Evolutionary conservation across 1,284 basidiomycete genomes (phyloP).

Genomic region (Chiua sp.): DNA sequence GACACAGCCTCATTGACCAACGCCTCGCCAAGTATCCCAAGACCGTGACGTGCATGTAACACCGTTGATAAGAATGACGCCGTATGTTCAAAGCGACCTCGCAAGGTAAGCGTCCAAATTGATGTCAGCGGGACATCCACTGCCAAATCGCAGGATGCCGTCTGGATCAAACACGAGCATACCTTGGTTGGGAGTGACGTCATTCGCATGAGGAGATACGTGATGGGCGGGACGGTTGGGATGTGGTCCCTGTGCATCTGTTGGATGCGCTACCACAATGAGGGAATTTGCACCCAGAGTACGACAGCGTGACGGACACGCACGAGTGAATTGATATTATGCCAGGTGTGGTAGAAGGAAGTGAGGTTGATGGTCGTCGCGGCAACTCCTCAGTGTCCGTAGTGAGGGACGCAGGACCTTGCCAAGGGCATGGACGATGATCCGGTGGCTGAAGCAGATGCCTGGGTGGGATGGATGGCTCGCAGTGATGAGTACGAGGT

Average conservation of each 20-base stretch:
- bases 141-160: conserved; percentile 11
- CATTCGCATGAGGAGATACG: conserved; percentile 67
- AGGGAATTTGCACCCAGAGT: too few relatives aligned
- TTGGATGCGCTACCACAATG: conserved; percentile 61
- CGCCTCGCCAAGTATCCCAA: conserved; percentile 52
- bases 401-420: conserved; percentile 69
- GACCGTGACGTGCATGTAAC: conserved; percentile 53
- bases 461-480: conserved; percentile 45
- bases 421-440: conserved; percentile 79
- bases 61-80: conserved; percentile 63
- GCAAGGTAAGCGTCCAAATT: conserved; percentile 72
- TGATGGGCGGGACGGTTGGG: conserved; percentile 54
- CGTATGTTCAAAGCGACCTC: conserved; percentile 85
- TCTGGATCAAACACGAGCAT: conserved; percentile 56
- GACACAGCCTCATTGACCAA: conserved; percentile 44
- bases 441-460: conserved; percentile 92
- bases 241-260: conserved; percentile 90
- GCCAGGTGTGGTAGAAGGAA: conserved; percentile 62
- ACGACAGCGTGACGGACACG: background rate
- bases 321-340: conserved; percentile 42
- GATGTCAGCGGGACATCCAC: conserved; percentile 31
- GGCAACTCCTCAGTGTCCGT: conserved; percentile 77
- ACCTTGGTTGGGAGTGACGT: conserved; percentile 69
- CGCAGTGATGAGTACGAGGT: background rate
- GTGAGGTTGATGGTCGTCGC: conserved; percentile 70